These are phyloP conservation scores for Austroboletus eburneus DNA, from an alignment of 768 basidiomycete species.

Conservation along the genomic window DNA sequence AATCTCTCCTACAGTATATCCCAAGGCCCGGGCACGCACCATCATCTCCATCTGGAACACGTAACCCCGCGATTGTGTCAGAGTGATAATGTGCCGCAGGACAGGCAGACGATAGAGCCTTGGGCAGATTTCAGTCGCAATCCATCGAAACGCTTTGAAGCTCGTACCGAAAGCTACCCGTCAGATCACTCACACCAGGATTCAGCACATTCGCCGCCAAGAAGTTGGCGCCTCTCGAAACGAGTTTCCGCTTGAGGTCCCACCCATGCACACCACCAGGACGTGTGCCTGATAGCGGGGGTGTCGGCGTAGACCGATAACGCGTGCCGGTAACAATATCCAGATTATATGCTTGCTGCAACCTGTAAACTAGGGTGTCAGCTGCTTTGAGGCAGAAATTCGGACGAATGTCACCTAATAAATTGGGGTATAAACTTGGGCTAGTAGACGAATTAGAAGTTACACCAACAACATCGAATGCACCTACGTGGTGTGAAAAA, in stretches of 20 bases:
- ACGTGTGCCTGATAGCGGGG: conserved; percentile 49
- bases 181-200: conserved; percentile 86
- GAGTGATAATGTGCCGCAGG: conserved; percentile 76
- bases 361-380: conserved; percentile 35
- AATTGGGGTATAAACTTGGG: conserved; percentile 95
- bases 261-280: conserved; percentile 91
- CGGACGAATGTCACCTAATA: conserved; percentile 52
- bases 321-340: conserved; percentile 94
- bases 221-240: conserved; percentile 87
- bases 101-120: conserved; percentile 78
- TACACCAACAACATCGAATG: neutral
- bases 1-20: conserved; percentile 84
- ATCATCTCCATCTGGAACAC: conserved; percentile 99
- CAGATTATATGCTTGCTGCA: conserved; percentile 81
- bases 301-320: conserved; percentile 63
- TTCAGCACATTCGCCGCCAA: conserved; percentile 80
- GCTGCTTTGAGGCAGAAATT: neutral
- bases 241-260: conserved; percentile 87
- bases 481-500: conserved; percentile 87
- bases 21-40: conserved; percentile 79
- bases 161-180: conserved; percentile 80
- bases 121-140: neutral
- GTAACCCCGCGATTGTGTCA: conserved; percentile 84
- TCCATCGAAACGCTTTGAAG: neutral
- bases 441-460: conserved; percentile 35